Evolutionary conservation across 169 alveolate genomes (phyloP), one percentile per base, ranked within the genome.

Genomic region (Neospora caninum): DNA sequence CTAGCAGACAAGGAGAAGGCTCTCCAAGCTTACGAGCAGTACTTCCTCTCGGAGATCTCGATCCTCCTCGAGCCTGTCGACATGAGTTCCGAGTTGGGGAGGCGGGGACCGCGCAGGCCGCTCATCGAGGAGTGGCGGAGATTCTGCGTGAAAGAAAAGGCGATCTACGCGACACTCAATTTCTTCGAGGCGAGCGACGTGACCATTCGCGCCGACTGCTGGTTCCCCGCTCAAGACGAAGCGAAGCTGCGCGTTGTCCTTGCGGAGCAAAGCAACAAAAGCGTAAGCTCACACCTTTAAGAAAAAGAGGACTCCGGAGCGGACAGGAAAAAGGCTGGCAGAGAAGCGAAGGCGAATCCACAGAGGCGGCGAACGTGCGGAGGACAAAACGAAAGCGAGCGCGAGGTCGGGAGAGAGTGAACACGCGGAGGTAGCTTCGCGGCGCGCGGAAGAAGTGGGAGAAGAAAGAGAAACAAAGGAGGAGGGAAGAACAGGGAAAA

Each of bases 61-160:
- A 98, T 97, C 64, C 96, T 98, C 34, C 95, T 98, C 80, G 98
- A 97, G 94, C 96, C 97, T 36, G 96, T 96, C 0, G 84, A 73
- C 1, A 13, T 9, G 27, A 43, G n/a, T 13, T 18, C 9, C 43
- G 84, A 31, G 13, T 16, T 34, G 38, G 80, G 38, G 43, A 13
- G 43, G n/a, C 39, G 38, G 45, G 16, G 49, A 13, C 54, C 84
- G n/a, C 41, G 84, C 31, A 22, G 94, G 16, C 94, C 99, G 42
- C 95, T 97, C 38, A 97, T 99, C 42, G 99, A 98, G 95, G 99
- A 98, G 91, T 97, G 98, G 98, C 95, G 97, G 91, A 96, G 98
- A 73, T 98, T 98, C 95, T 96, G 99, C 92, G 93, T 97, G 43
- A 99, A 99, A 95, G 99, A 99, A 94, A 98, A 98, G 94, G 97